Conservation (phyloP, 83 land plant genomes). For the Diphasiastrum complanatum region DNA sequence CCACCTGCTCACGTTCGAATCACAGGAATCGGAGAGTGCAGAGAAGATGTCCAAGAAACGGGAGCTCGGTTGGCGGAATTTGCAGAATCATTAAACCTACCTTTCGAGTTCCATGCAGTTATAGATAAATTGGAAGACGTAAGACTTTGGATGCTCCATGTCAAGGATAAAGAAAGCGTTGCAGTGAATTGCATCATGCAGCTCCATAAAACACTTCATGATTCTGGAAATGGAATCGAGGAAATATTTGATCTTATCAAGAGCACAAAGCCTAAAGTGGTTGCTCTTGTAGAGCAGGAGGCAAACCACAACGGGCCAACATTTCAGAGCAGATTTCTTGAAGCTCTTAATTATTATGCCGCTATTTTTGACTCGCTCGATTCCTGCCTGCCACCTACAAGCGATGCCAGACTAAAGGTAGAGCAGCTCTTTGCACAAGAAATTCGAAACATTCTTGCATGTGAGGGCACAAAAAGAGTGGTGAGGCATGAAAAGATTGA, state of each 20-base stretch:
- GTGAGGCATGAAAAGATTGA: constrained; percentile 59
- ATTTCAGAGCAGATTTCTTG: constrained; percentile 49
- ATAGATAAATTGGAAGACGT: constrained; percentile 83
- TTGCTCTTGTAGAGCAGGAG: constrained; percentile 78
- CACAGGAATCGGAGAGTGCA: constrained; percentile 73
- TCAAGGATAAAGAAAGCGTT: constrained; percentile 70
- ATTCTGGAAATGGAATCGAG: constrained; percentile 38
- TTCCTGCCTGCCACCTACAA: constrained; percentile 45
- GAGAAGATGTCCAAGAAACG: constrained; percentile 73
- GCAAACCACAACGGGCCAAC: constrained; percentile 46
- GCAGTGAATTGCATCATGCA: constrained; percentile 72
- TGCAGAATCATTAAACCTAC: constrained; percentile 60
- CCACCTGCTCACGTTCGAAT: constrained; percentile 69
- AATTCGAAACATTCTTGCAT: constrained; percentile 57
- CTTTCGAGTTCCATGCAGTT: constrained; percentile 78
- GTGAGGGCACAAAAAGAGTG: constrained; percentile 48
- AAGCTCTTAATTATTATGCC: constrained; percentile 62
- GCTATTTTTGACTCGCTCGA: constrained; percentile 84
- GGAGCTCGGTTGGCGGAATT: constrained; percentile 70
- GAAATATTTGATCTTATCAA: constrained; percentile 55
- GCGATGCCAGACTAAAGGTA: constrained; percentile 46
- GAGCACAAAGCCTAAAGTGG: constrained; percentile 52
- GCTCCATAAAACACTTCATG: constrained; percentile 58
- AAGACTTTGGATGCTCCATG: constrained; percentile 97
- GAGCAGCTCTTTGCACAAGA: constrained; percentile 67